These are phyloP conservation scores for Tephrocybe sp. DNA, from an alignment of 768 basidiomycete genomes.

Conservation along the genomic window DNA sequence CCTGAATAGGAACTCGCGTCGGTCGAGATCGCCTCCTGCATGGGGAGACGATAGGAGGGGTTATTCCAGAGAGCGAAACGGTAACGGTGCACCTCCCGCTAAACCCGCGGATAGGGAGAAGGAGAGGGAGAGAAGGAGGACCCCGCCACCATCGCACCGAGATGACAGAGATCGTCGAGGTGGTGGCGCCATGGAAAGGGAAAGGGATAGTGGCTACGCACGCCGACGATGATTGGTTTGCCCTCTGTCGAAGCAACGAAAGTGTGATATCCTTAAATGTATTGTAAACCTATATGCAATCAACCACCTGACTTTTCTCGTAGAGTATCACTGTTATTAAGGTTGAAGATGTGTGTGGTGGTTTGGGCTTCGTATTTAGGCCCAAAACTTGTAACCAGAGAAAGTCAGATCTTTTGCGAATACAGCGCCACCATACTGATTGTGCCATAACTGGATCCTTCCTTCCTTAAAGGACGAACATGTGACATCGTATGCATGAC, in stretches of 20 bases:
- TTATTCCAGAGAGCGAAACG: conserved; percentile 11
- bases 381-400: too few species aligned
- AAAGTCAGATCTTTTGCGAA: too few species aligned
- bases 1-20: conserved; percentile 14
- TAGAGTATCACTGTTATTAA: too few species aligned
- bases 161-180: conserved; percentile 10
- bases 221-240: conserved; percentile 12
- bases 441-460: too few species aligned
- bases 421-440: too few species aligned
- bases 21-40: conserved; percentile 21
- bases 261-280: background rate
- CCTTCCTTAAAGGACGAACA: too few species aligned
- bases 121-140: conserved; percentile 11
- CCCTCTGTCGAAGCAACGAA: background rate
- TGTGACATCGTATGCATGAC: too few species aligned
- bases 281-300: background rate
- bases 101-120: conserved; percentile 9
- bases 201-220: conserved; percentile 16
- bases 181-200: conserved; percentile 6
- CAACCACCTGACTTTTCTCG: conserved; percentile 1
- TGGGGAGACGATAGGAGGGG: conserved; percentile 11
- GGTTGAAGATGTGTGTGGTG: too few species aligned
- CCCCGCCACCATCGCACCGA: conserved; percentile 10
- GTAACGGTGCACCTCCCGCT: conserved; percentile 5
- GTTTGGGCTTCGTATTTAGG: too few species aligned